Evolutionary conservation across 2,329 filamentous ascomycete species (phyloP).

Genomic region (Penicillium polonicum): DNA sequence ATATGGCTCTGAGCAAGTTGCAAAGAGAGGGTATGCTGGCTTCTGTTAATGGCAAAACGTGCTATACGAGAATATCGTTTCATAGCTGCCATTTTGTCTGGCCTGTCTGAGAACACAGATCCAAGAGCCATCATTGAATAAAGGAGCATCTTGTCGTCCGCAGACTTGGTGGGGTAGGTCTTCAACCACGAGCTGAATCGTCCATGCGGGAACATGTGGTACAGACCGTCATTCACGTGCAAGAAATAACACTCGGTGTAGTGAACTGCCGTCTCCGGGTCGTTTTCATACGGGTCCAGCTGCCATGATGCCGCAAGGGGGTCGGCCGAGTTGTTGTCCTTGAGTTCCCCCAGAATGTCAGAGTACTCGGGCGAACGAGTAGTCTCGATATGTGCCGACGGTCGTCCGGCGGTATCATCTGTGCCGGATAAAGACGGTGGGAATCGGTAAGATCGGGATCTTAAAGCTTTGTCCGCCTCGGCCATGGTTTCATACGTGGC

Average conservation of each 20-base stretch:
- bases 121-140: conserved; percentile 61
- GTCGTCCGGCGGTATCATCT: conserved; percentile 17
- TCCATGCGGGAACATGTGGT: conserved; percentile 56
- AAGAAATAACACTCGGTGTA: conserved; percentile 58
- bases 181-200: conserved; percentile 57
- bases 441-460: conserved; percentile 21
- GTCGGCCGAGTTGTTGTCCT: conserved; percentile 30
- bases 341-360: conserved; percentile 35
- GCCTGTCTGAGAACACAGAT: conserved; percentile 53
- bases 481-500: conserved; percentile 24
- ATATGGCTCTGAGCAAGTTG: conserved; percentile 67
- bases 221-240: conserved; percentile 55
- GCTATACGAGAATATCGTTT: conserved; percentile 56
- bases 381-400: conserved; percentile 12
- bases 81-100: conserved; percentile 47
- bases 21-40: conserved; percentile 55
- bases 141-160: conserved; percentile 59
- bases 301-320: conserved; percentile 44
- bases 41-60: conserved; percentile 55
- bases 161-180: conserved; percentile 48
- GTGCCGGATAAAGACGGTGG: conserved; percentile 15
- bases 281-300: conserved; percentile 54
- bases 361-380: conserved; percentile 26
- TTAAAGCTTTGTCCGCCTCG: conserved; percentile 29
- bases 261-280: conserved; percentile 51